Evolutionary conservation across 148 eudicot species (phyloP).

Genomic region (Diospyros kaki): DNA sequence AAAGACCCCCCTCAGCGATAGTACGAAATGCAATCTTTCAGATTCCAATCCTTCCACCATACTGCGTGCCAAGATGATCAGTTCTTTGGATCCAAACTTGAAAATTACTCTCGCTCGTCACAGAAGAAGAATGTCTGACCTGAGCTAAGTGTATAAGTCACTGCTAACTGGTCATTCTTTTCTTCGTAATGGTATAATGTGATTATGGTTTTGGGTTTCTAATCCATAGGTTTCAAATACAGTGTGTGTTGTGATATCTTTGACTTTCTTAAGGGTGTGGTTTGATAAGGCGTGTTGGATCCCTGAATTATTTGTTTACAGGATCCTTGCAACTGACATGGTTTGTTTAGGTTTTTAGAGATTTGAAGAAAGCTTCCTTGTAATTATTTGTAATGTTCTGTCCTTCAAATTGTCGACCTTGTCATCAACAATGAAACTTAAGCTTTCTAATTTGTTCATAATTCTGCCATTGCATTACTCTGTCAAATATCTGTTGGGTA

Average conservation of each 20-base stretch:
- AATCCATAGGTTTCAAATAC: background rate
- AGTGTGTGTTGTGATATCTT: background rate
- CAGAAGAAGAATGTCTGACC: constrained; percentile 60
- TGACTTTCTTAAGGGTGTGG: background rate
- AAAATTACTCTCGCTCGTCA: constrained; percentile 36
- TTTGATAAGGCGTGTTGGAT: constrained; percentile 6
- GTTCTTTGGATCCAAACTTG: constrained; percentile 42
- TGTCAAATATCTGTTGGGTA: background rate
- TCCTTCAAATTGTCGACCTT: background rate
- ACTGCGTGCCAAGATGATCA: constrained; percentile 25
- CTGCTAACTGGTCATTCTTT: background rate
- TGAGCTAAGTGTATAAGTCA: constrained; percentile 13
- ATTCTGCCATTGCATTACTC: background rate
- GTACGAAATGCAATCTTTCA: constrained; percentile 21
- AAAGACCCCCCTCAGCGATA: constrained; percentile 27
- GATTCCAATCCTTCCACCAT: constrained; percentile 26
- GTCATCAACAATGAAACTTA: background rate
- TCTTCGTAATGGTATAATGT: background rate
- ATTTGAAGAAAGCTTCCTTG: background rate
- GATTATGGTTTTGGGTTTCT: constrained; percentile 10
- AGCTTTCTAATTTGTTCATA: background rate
- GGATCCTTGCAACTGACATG: constrained; percentile 7
- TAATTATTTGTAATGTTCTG: background rate
- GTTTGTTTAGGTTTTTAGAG: background rate
- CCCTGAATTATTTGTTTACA: constrained; percentile 15